These are phyloP conservation scores for Pichia nanzhaoensis DNA, from an alignment of 805 yeast species.

Conservation along the genomic window DNA sequence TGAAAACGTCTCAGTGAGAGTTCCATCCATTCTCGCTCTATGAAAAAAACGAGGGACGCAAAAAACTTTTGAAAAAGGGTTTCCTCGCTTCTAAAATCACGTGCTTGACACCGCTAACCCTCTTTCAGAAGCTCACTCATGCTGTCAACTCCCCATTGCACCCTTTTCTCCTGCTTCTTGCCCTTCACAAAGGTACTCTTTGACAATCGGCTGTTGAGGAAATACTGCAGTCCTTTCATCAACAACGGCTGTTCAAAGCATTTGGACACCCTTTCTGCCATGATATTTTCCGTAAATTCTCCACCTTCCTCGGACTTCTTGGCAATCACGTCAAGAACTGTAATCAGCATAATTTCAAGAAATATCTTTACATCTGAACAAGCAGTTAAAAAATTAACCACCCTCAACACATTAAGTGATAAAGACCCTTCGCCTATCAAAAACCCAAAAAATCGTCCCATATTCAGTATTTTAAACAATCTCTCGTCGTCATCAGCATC, in stretches of 20 bases:
- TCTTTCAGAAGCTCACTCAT: conserved; percentile 42
- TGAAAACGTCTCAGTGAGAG: no score
- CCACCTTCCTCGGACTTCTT: conserved; percentile 49
- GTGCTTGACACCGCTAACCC: no score
- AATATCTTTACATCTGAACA: conserved; percentile 57
- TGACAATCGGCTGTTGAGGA: conserved; percentile 42
- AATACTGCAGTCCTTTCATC: conserved; percentile 60
- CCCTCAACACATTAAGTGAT: conserved; percentile 65
- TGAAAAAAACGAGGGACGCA: not conserved
- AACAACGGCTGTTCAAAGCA: conserved; percentile 53
- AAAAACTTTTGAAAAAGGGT: not conserved
- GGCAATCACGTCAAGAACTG: conserved; percentile 58
- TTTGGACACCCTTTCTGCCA: conserved; percentile 36
- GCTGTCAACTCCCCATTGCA: conserved; percentile 60
- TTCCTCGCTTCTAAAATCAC: no score
- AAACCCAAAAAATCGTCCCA: conserved; percentile 76
- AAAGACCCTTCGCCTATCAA: conserved; percentile 68
- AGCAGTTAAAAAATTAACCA: conserved; percentile 65
- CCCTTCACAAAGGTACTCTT: conserved; percentile 45
- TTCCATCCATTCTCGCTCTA: no score
- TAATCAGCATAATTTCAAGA: conserved; percentile 64
- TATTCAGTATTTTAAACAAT: conserved; percentile 55
- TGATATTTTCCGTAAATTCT: conserved; percentile 28
- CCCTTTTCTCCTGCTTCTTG: conserved; percentile 47
- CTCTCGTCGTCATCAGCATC: conserved; percentile 52